phyloP scores from a whole-genome alignment of 257 asterid species.

The Jaltomata sinuosa region DNA sequence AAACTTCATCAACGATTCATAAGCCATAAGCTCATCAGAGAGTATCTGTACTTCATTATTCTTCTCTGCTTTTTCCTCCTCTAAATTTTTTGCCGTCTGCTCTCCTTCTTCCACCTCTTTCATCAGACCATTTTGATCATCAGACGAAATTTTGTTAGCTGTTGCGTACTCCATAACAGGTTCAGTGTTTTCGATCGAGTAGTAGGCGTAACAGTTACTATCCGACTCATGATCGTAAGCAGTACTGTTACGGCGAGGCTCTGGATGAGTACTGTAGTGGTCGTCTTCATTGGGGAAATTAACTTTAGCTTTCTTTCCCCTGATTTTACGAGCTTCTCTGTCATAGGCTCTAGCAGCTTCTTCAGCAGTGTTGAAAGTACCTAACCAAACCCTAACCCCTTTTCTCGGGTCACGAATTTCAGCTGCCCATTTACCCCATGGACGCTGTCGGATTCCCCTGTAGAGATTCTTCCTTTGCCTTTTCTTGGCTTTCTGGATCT shows the following conservation, averaged over 20 bases:
- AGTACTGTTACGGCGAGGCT: background rate
- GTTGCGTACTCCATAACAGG: background rate
- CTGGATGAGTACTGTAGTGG: background rate
- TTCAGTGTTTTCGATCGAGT: background rate
- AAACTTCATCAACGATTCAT: constrained; percentile 65
- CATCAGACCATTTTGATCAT: background rate
- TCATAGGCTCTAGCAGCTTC: constrained; percentile 95
- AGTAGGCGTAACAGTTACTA: background rate
- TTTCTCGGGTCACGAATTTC: constrained; percentile 93
- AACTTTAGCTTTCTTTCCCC: constrained; percentile 77
- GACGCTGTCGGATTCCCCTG: constrained; percentile 86
- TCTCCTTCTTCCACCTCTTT: background rate
- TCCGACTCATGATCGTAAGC: background rate
- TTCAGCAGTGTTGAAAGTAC: constrained; percentile 79
- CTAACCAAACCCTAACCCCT: constrained; percentile 90
- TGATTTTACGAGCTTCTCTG: constrained; percentile 68
- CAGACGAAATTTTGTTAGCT: background rate
- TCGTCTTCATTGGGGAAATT: constrained; percentile 62
- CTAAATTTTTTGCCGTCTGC: background rate
- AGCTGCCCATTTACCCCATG: constrained; percentile 99
- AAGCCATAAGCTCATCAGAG: constrained; percentile 75
- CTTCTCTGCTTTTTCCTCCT: background rate
- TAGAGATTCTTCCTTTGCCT: constrained; percentile 64
- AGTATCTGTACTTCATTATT: constrained; percentile 53
- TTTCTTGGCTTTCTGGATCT: constrained; percentile 15